Conservation (phyloP, 1,284 basidiomycete genomes). For the Pascua sp. region DNA sequence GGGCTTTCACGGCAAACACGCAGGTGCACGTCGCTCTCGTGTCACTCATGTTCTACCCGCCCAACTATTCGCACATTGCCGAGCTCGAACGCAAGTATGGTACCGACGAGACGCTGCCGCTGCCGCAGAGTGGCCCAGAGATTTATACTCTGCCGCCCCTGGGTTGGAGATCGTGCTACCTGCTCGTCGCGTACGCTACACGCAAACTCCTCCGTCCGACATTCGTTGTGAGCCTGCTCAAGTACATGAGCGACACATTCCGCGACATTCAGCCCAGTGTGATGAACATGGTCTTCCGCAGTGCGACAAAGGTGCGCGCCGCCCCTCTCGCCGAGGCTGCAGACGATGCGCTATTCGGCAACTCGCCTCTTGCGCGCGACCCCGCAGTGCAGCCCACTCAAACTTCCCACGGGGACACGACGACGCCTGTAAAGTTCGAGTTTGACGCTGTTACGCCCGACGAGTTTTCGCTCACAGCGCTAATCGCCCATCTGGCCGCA, state of each 20-base stretch:
- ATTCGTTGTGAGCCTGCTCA: conserved; percentile 25
- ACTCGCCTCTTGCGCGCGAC: neutral
- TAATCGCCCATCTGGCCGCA: conserved; percentile 28
- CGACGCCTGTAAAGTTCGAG: neutral
- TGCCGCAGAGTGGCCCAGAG: conserved; percentile 7
- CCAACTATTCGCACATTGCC: conserved; percentile 27
- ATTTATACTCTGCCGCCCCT: conserved; percentile 39
- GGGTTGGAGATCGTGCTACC: conserved; percentile 27
- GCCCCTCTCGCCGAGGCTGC: conserved; percentile 1
- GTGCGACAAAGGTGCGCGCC: conserved; percentile 7
- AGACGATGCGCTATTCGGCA: conserved; percentile 11
- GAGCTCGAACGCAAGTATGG: conserved; percentile 8
- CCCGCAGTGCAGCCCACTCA: neutral
- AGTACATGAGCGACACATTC: conserved; percentile 29
- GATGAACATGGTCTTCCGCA: conserved; percentile 25
- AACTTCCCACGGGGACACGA: neutral
- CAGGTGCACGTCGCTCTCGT: conserved; percentile 47
- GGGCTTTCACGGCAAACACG: conserved; percentile 46
- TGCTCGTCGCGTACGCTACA: conserved; percentile 39
- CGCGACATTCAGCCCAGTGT: conserved; percentile 8
- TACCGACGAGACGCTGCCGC: neutral
- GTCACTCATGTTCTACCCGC: conserved; percentile 44
- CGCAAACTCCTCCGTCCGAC: conserved; percentile 23
- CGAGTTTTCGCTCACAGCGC: conserved; percentile 19
- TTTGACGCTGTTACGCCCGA: neutral